Base-by-base conservation (phyloP, 78 protist genomes). In the Dictyostelium brefeldianum region DNA sequence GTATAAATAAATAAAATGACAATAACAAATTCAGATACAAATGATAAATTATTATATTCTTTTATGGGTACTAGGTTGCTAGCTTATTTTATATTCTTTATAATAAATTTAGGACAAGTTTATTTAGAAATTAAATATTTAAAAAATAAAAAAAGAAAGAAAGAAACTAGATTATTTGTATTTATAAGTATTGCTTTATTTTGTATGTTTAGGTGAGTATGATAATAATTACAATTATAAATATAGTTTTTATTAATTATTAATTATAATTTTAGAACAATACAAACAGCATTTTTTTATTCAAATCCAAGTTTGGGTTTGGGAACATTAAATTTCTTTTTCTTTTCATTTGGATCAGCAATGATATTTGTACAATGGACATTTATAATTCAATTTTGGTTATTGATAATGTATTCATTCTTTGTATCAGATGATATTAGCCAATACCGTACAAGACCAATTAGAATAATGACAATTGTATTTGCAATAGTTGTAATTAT, bases 251-350 rank as follows among this genome's bases (percentile, higher is more conserved):
- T n/a, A 36, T 36, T 2, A 36, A 36, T 36, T 36, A n/a, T 57
- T 57, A 57, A 57, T 57, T 12, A 18, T 57, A 10, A 5, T 9
- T 12, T 57, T 20, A 57, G 67, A 57, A 0, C 29, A 8, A 57
- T 57, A 9, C 67, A 57, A 57, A 57, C 67, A 57, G 67, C 67
- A 57, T 57, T 57, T 57, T 57, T 57, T 11, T 57, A 57, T 22
- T 57, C 67, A n/a, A n/a, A 57, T 57, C 67, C 67, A 20, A 8
- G n/a, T 57, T 12, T 57, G 0, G 67, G 67, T 0, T n/a, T 57
- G 31, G 67, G 67, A 57, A 57, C 67, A 6, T 27, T n/a, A 22
- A 57, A 57, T 22, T 57, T 57, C 25, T 57, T 57, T 9, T 57
- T 57, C 22, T 57, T 57, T 57, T 17, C 67, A n/a, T 57, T 57